Evolutionary conservation across 2,329 filamentous ascomycete genomes (phyloP).

Genomic region (Daldinia sp.): DNA sequence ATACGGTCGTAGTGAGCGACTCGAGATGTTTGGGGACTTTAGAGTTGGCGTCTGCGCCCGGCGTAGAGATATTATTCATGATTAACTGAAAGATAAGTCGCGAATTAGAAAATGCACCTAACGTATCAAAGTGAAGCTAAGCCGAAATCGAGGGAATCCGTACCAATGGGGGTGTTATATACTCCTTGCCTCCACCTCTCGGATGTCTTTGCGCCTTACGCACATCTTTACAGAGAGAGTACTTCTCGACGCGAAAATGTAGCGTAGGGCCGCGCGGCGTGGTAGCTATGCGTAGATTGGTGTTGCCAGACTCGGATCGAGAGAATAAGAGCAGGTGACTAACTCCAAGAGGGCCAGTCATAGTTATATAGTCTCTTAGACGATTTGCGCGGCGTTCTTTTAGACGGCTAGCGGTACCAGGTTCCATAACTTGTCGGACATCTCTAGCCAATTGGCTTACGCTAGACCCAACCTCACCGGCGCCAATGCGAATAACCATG

Average conservation of each 20-base stretch:
- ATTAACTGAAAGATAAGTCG: slow-evolving; percentile 69
- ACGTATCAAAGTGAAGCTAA: background rate
- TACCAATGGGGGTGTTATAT: slow-evolving; percentile 82
- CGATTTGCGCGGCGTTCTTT: slow-evolving; percentile 91
- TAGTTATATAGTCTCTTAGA: slow-evolving; percentile 89
- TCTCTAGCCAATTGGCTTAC: slow-evolving; percentile 92
- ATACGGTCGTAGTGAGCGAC: slow-evolving; percentile 89
- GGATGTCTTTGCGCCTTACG: slow-evolving; percentile 84
- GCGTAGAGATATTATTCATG: slow-evolving; percentile 94
- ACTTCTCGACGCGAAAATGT: slow-evolving; percentile 93
- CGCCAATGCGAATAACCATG: slow-evolving; percentile 98
- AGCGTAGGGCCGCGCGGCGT: slow-evolving; percentile 91
- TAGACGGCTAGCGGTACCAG: slow-evolving; percentile 85
- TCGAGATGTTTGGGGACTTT: slow-evolving; percentile 94
- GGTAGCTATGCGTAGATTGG: slow-evolving; percentile 86
- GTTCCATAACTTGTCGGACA: slow-evolving; percentile 93
- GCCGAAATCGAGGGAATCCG: slow-evolving; percentile 31
- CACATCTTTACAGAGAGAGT: slow-evolving; percentile 92
- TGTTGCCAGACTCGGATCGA: slow-evolving; percentile 87
- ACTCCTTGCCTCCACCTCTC: slow-evolving; percentile 83
- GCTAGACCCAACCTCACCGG: slow-evolving; percentile 89
- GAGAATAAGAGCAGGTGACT: slow-evolving; percentile 94
- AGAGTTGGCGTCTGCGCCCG: slow-evolving; percentile 65
- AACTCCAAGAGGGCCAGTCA: slow-evolving; percentile 93
- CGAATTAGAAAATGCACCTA: slow-evolving; percentile 4